Conservation (phyloP, 1,139 yeast species). For the Yamadazyma taylorii region DNA sequence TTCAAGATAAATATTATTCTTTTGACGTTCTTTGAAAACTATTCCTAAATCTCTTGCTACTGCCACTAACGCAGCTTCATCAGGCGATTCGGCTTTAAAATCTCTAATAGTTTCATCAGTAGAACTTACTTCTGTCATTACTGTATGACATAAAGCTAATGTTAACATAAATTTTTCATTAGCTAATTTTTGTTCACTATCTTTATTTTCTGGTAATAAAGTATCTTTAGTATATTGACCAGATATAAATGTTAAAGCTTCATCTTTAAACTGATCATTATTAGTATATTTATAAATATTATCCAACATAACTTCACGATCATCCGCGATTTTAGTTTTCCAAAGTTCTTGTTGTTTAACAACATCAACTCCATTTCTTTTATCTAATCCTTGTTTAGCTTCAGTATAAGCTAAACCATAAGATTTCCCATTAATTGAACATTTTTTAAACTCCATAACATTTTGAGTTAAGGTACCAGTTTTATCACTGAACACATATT, state of each 20-base stretch:
- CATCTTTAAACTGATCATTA: constrained; percentile 62
- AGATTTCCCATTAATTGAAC: constrained; percentile 81
- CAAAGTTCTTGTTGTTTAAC: constrained; percentile 67
- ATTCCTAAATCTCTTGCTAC: constrained; percentile 94
- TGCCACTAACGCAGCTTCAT: constrained; percentile 92
- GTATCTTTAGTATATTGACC: constrained; percentile 52
- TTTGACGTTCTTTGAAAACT: constrained; percentile 72
- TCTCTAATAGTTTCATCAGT: constrained; percentile 54
- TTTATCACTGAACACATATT: constrained; percentile 92
- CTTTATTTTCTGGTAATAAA: constrained; percentile 18
- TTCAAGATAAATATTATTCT: constrained; percentile 66
- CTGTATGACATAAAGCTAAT: constrained; percentile 89
- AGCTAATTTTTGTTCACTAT: constrained; percentile 63
- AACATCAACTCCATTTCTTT: constrained; percentile 81
- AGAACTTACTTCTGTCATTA: constrained; percentile 67
- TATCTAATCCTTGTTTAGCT: constrained; percentile 89
- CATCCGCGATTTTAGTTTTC: constrained; percentile 59
- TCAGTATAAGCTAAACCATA: constrained; percentile 97
- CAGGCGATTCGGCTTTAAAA: constrained; percentile 96
- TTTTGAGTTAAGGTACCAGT: constrained; percentile 97
- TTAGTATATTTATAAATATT: constrained; percentile 46
- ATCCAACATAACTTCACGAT: constrained; percentile 64
- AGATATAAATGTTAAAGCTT: constrained; percentile 76
- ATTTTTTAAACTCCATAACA: constrained; percentile 94
- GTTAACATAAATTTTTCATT: constrained; percentile 83